Evolutionary conservation across 2,329 filamentous ascomycete species (phyloP), one percentile per base, ranked within the genome.

Genomic region (Fusarium miscanthi): DNA sequence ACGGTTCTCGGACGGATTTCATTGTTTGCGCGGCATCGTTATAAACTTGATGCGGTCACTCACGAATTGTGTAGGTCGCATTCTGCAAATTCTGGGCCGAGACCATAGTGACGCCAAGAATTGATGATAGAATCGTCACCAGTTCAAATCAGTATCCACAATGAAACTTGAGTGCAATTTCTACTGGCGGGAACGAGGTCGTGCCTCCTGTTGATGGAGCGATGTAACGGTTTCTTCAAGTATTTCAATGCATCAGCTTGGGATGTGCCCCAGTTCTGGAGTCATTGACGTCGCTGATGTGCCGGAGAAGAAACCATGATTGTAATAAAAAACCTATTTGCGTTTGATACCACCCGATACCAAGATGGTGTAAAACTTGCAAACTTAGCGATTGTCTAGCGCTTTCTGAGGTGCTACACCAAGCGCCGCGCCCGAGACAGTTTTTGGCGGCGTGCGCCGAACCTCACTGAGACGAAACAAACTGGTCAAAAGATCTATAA

Each of bases 41-140:
- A 23, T 49, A 23, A 23, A 2, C 21, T 33, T 13, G 46, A 33
- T 33, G 16, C 21, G 16, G 19, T 49, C 27, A 7, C 27, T 30
- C 30, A 33, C 46, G n/a, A 17, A 23, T 23, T 49, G 30, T 13
- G 16, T 10, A 49, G 16, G 23, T 52, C 23, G 31, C 48, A 25
- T 35, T 11, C n/a, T 19, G 11, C 12, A 25, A 25, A 21, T 35
- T 14, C 13, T 25, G 17, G 48, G 31, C 48, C 16, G 48, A 38
- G 35, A 54, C 52, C 41, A 42, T 31, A 9, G n/a, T 63, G 62
- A 65, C 59, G 62, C 62, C 62, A 63, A 56, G 48, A 31, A 25
- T n/a, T 3, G 13, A 4, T n/a, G 46, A 62, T 45, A 23, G 38
- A 19, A 54, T 35, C 59, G 59, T 65, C 59, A 54, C 58, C 17